These are phyloP conservation scores for Vanrija humicola DNA, from an alignment of 1,284 basidiomycete genomes.

Conservation along the genomic window DNA sequence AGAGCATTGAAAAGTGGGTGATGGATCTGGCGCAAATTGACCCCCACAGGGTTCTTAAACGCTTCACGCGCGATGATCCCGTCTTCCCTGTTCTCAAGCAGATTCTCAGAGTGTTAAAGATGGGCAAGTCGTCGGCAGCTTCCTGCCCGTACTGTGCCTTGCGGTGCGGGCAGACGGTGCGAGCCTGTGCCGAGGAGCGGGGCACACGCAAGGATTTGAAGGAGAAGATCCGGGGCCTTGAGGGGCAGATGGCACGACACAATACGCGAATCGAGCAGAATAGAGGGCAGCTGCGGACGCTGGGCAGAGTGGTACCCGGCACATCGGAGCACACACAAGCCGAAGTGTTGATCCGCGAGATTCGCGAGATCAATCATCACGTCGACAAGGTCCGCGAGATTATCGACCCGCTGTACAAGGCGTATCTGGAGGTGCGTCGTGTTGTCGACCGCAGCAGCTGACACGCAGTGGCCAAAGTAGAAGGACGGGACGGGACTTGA, in stretches of 20 bases:
- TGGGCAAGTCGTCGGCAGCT: background rate
- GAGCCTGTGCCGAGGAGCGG: conserved; percentile 25
- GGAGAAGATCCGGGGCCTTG: conserved; percentile 25
- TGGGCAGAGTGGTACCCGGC: background rate
- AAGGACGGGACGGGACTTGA: background rate
- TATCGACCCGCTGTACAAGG: conserved; percentile 9
- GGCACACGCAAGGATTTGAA: conserved; percentile 32
- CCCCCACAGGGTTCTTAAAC: conserved; percentile 3
- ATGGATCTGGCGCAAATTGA: background rate
- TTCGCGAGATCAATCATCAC: background rate
- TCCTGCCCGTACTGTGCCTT: conserved; percentile 32
- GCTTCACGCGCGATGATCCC: conserved; percentile 2
- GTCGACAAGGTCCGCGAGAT: background rate
- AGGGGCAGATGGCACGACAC: background rate
- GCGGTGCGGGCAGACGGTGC: conserved; percentile 23
- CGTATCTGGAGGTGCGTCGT: conserved; percentile 5
- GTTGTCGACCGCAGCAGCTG: background rate
- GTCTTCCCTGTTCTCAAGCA: conserved; percentile 5
- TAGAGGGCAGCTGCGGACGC: background rate
- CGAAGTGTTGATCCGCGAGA: no score
- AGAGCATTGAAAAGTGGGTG: conserved; percentile 8
- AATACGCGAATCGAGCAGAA: background rate
- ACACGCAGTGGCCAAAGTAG: conserved; percentile 3
- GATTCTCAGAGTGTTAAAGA: background rate
- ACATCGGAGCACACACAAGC: no score